These are phyloP conservation scores for Aspergillus kassunensis DNA, from an alignment of 495 filamentous ascomycete species.

Conservation along the genomic window DNA sequence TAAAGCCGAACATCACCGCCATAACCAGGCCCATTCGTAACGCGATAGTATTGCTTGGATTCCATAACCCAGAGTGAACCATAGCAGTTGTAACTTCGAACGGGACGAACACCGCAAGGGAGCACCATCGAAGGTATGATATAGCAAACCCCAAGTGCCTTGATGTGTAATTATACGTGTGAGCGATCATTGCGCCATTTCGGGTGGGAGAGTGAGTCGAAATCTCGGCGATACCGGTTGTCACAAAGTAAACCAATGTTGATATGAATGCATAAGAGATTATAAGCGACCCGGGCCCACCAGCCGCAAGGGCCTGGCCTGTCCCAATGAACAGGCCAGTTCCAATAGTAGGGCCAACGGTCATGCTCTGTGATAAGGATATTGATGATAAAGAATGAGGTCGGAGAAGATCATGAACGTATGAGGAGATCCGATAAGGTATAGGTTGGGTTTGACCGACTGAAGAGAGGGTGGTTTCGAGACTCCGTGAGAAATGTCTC, in stretches of 20 bases:
- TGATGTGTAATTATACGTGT: slow-evolving; percentile 52
- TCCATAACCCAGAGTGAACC: slow-evolving; percentile 80
- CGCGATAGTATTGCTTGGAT: slow-evolving; percentile 52
- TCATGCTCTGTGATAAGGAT: slow-evolving; percentile 25
- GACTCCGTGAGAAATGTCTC: background rate
- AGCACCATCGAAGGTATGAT: slow-evolving; percentile 57
- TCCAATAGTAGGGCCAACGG: slow-evolving; percentile 35
- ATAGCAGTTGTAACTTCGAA: slow-evolving; percentile 79
- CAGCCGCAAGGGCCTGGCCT: slow-evolving; percentile 37
- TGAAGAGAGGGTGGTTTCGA: background rate
- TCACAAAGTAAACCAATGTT: slow-evolving; percentile 55
- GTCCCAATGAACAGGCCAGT: slow-evolving; percentile 39
- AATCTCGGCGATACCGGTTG: slow-evolving; percentile 60
- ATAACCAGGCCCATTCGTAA: slow-evolving; percentile 72
- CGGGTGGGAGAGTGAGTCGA: slow-evolving; percentile 54
- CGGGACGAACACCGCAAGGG: slow-evolving; percentile 62
- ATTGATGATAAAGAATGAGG: slow-evolving; percentile 6
- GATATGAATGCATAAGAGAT: slow-evolving; percentile 45
- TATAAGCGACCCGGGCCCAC: slow-evolving; percentile 39
- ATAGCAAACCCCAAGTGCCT: slow-evolving; percentile 50
- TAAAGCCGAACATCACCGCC: slow-evolving; percentile 63
- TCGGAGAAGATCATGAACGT: background rate
- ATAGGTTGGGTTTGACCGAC: background rate
- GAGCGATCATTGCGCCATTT: slow-evolving; percentile 53
- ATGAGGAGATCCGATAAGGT: background rate